These are phyloP conservation scores for Lentinula edodes DNA, from an alignment of 768 basidiomycete genomes.

Conservation along the genomic window DNA sequence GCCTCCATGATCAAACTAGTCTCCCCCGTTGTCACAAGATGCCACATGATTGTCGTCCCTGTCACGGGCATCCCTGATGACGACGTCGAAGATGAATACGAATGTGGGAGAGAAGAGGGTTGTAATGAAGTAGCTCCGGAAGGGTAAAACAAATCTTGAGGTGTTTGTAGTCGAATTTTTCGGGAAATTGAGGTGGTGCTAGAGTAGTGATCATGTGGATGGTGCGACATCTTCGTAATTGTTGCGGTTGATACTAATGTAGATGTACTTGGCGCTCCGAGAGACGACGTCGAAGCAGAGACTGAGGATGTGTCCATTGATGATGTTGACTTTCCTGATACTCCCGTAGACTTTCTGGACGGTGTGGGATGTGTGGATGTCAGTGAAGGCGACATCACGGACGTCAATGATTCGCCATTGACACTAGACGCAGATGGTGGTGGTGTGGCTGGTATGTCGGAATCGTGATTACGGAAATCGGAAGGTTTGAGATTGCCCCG, in stretches of 20 bases:
- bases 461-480: too few relatives aligned
- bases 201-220: neutral
- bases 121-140: slow-evolving; percentile 41
- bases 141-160: slow-evolving; percentile 33
- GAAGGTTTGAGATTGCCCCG: neutral
- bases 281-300: neutral
- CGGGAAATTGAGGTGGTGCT: neutral
- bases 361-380: neutral
- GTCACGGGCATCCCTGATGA: slow-evolving; percentile 1
- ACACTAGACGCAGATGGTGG: neutral
- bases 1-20: neutral
- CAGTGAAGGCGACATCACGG: neutral
- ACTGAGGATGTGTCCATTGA: neutral
- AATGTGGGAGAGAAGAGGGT: slow-evolving; percentile 21
- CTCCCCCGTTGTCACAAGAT: neutral
- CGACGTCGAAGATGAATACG: neutral
- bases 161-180: neutral
- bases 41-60: slow-evolving; percentile 5
- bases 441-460: neutral
- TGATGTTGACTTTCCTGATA: neutral
- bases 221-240: neutral
- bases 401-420: neutral
- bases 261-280: neutral
- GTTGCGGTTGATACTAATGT: neutral
- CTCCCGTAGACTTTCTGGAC: neutral